A percentile compares a stretch with the other conserved stretches of the same genome.
Conservation (phyloP, 164 flowering plant genomes). For the Nymphaea colorata region DNA sequence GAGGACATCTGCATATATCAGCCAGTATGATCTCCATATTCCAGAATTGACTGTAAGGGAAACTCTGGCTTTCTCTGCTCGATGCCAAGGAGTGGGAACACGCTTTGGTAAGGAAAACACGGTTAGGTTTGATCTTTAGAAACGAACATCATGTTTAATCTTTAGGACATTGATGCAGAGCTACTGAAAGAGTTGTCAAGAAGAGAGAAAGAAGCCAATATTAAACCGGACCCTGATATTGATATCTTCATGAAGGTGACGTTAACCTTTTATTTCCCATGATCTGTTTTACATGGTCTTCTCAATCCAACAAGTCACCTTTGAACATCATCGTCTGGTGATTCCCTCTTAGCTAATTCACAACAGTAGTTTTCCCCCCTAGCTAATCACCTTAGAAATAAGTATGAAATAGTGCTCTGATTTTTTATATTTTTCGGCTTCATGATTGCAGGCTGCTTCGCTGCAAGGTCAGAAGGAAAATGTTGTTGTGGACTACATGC, state of each 20-base stretch:
- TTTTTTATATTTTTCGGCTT: background rate
- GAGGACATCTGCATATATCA: conserved; percentile 78
- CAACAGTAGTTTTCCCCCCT: too few relatives aligned
- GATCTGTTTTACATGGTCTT: background rate
- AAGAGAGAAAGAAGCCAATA: conserved; percentile 72
- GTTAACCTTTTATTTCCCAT: background rate
- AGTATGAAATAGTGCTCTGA: background rate
- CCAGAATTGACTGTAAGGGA: conserved; percentile 88
- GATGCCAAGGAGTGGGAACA: conserved; percentile 84
- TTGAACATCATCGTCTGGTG: background rate
- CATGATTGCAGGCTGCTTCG: background rate
- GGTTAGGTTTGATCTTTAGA: background rate
- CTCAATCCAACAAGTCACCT: too few relatives aligned
- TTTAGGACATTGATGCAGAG: conserved; percentile 19
- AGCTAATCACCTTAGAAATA: too few relatives aligned
- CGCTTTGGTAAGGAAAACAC: conserved; percentile 43
- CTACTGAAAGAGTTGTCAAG: conserved; percentile 72
- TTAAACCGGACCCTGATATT: conserved; percentile 74
- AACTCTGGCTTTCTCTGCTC: conserved; percentile 85
- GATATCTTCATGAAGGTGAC: conserved; percentile 95
- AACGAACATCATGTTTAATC: background rate
- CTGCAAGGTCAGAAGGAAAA: background rate
- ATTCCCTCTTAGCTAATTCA: too few relatives aligned
- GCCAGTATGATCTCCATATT: conserved; percentile 80
- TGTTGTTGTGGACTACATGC: background rate